These are phyloP conservation scores for Cercospora nicotianae DNA, from an alignment of 2,329 filamentous ascomycete genomes.

Conservation along the genomic window DNA sequence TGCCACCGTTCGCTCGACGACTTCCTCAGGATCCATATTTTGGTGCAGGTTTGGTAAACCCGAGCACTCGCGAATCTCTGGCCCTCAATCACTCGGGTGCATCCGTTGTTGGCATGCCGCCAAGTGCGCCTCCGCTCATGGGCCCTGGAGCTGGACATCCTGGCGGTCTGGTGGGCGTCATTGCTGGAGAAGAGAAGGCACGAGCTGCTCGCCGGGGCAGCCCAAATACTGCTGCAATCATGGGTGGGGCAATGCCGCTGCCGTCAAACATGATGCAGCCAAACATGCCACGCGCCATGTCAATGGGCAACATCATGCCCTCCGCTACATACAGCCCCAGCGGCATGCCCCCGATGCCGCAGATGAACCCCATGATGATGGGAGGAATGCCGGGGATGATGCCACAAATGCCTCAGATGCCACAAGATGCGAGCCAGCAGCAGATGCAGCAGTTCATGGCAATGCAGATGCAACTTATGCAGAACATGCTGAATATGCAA, in stretches of 20 bases:
- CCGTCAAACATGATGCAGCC: conserved; percentile 36
- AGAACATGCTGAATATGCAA: conserved; percentile 43
- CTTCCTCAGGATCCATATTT: conserved; percentile 83
- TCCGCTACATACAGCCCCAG: conserved; percentile 32
- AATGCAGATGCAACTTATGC: conserved; percentile 44
- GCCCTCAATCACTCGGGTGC: conserved; percentile 54
- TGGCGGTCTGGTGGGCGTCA: conserved; percentile 82
- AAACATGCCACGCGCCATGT: conserved; percentile 37
- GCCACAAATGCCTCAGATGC: conserved; percentile 25
- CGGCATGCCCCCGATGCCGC: conserved; percentile 32
- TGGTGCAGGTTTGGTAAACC: conserved; percentile 73
- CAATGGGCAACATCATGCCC: conserved; percentile 36
- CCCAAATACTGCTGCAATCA: conserved; percentile 56
- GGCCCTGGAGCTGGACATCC: conserved; percentile 52
- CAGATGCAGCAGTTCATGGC: conserved; percentile 43
- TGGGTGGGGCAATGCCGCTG: conserved; percentile 31
- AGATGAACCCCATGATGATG: conserved; percentile 30
- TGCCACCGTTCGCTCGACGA: conserved; percentile 80
- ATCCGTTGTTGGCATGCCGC: conserved; percentile 41
- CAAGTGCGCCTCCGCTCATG: conserved; percentile 24
- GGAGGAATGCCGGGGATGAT: conserved; percentile 28
- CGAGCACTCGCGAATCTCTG: conserved; percentile 71
- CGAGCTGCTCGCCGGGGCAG: conserved; percentile 76
- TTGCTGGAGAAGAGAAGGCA: conserved; percentile 79
- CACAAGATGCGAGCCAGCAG: conserved; percentile 30